Base-by-base conservation (phyloP, 768 basidiomycete genomes). In the Pleurotus eryngii region DNA sequence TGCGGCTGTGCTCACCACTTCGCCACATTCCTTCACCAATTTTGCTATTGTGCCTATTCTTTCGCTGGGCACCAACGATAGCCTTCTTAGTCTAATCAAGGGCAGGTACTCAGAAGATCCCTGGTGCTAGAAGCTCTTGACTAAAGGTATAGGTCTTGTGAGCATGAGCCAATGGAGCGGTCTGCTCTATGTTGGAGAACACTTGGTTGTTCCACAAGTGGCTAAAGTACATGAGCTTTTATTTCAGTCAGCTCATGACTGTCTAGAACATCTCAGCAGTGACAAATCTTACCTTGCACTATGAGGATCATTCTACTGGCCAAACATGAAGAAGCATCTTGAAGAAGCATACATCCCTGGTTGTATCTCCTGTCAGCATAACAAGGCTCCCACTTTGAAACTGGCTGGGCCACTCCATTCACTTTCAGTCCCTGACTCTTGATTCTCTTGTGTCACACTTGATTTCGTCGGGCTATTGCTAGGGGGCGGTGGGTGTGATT, bases 201-300 rank as follows among this genome's bases (percentile, higher is more conserved):
- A 57, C 0, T 35, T 50, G 1, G 47, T 65, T 5, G 49, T 63
- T 22, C 61, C 61, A 3, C 6, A 46, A 5, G 46, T 43, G 12
- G 38, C 43, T 1, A 17, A 46, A 14, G 6, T 63, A 14, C 27
- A 51, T 6, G 62, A 53, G 39, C 38, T n/a, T 3, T 47, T 61
- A 1, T 64, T 63, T 39, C 62, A 59, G 8, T 59, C 63, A 8
- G 61, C 54, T 0, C 70, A 63, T 26, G 58, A 63, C 49, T 20
- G 47, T 4, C 55, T 55, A 0, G 61, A 62, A 1, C 60, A 65
- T 53, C 62, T 68, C 40, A 53, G 67, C 1, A 46, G 53, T 2
- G 57, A 68, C 48, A 62, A 70, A 40, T 49, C 57, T 0, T 63
- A 64, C 39, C 46, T 43, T 1, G 11, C 57, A 0, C 26, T 70